Evolutionary conservation across 139 green algal species (phyloP), one percentile per base, ranked within the genome.

Genomic region (Axilococcus clingmanii): DNA sequence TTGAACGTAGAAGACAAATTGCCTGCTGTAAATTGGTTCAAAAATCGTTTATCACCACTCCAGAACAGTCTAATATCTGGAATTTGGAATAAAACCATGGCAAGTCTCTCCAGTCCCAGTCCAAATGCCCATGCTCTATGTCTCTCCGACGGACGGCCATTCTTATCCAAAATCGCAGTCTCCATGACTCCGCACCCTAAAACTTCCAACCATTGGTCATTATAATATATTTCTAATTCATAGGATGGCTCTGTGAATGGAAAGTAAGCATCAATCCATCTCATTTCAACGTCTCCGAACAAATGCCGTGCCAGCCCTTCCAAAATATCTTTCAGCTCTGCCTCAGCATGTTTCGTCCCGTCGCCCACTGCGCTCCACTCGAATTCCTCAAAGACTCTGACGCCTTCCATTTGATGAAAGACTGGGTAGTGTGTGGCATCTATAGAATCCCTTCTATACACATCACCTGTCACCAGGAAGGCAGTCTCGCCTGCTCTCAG

Each of bases 351-450:
- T 27, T 29, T 30, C 4, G 49, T 57, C 22, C 49, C 49, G 24
- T 69, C 61, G 19, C 60, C 50, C 36, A 50, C 66, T 23, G 45
- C 29, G 33, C 41, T 40, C 45, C 46, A 52, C 44, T 66, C 54
- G 48, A 71, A 45, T 24, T 59, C 57, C 8, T 16, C 71, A 48
- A 80, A 82, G 43, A 95, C 76, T 44, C 53, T 51, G 60, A 95
- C 83, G 33, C 87, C 91, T 78, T 98, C 91, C 89, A 98, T 98
- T 74, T 98, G 91, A 63, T 99, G 93, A 64, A 99, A 99, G 9
- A 99, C 93, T 1, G 93, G 93, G 77, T 98, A 99, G 78, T 99
- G 93, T 3, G 93, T 97, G 29, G 87, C 72, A 61, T 99, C 93
- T 47, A 99, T 95, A 33, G 77, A 75, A 75, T 99, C 93, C 19